A percentile compares a stretch with the other conserved stretches of the same genome.
These are phyloP conservation scores for Barnettozyma vustinii DNA, from an alignment of 805 yeast genomes.

Conservation along the genomic window DNA sequence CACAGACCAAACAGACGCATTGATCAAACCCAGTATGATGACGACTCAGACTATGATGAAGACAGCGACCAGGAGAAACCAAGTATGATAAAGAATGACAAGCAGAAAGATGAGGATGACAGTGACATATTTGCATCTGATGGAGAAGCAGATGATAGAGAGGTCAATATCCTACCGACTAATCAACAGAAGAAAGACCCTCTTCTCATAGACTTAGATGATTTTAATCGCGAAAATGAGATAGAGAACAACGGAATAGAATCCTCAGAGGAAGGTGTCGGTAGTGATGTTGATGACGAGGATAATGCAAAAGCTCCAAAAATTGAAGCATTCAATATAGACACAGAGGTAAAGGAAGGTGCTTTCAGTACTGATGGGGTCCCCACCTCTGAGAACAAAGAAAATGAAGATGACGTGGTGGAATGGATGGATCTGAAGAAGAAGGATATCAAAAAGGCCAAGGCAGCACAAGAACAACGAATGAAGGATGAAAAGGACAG, in stretches of 20 bases:
- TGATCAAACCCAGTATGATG: slow-evolving; percentile 20
- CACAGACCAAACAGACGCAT: slow-evolving; percentile 9
- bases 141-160: not conserved
- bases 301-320: slow-evolving; percentile 28
- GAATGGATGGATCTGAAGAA: slow-evolving; percentile 35
- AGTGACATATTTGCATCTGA: not conserved
- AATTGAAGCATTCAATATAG: slow-evolving; percentile 58
- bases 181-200: slow-evolving; percentile 15
- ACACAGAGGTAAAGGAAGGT: slow-evolving; percentile 54
- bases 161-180: slow-evolving; percentile 6
- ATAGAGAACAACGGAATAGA: slow-evolving; percentile 1
- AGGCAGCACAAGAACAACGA: slow-evolving; percentile 27
- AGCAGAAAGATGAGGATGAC: slow-evolving; percentile 8
- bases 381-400: slow-evolving; percentile 35
- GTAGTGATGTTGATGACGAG: slow-evolving; percentile 13
- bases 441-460: slow-evolving; percentile 33
- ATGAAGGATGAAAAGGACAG: slow-evolving; percentile 22
- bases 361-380: slow-evolving; percentile 57
- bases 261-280: slow-evolving; percentile 10
- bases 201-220: slow-evolving; percentile 29
- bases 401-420: slow-evolving; percentile 25
- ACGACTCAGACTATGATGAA: slow-evolving; percentile 27
- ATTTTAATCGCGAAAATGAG: slow-evolving; percentile 30
- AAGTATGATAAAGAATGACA: slow-evolving; percentile 9
- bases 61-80: slow-evolving; percentile 22